Evolutionary conservation across 495 filamentous ascomycete species (phyloP).

Genomic region (Tuber brumale): DNA sequence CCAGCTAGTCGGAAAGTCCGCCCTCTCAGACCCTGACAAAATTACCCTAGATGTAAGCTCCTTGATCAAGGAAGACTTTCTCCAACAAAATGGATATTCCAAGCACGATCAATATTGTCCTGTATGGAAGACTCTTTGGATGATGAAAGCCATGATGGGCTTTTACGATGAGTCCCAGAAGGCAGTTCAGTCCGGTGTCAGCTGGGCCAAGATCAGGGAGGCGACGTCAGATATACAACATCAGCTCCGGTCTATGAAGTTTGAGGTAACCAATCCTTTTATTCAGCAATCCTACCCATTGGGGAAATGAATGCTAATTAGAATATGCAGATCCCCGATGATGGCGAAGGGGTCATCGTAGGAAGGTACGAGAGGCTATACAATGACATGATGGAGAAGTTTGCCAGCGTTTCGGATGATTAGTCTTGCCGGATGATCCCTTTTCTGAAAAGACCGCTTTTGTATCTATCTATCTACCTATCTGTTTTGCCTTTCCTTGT

Average conservation of each 20-base stretch:
- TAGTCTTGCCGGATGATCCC: slow-evolving; percentile 5
- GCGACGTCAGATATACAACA: slow-evolving; percentile 78
- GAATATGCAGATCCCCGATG: slow-evolving; percentile 39
- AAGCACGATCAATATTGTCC: slow-evolving; percentile 99
- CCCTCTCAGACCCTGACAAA: slow-evolving; percentile 93
- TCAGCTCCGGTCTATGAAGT: slow-evolving; percentile 84
- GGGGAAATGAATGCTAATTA: neutral
- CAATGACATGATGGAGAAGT: slow-evolving; percentile 89
- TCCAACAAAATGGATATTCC: slow-evolving; percentile 98
- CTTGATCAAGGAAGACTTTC: slow-evolving; percentile 95
- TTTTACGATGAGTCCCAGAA: slow-evolving; percentile 98
- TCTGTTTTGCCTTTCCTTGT: neutral
- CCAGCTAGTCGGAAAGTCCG: slow-evolving; percentile 95
- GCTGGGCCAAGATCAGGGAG: slow-evolving; percentile 87
- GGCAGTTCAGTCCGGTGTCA: slow-evolving; percentile 79
- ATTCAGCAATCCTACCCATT: neutral
- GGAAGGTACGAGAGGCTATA: slow-evolving; percentile 79
- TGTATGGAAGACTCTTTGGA: slow-evolving; percentile 98
- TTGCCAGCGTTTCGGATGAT: slow-evolving; percentile 87
- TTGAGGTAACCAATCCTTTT: slow-evolving; percentile 57
- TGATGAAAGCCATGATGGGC: slow-evolving; percentile 99
- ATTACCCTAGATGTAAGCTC: slow-evolving; percentile 91
- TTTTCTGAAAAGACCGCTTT: neutral
- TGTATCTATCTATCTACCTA: neutral
- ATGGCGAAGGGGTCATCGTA: slow-evolving; percentile 37